Evolutionary conservation across 345 rosid species (phyloP), one percentile per base, ranked within the genome.

Genomic region (Eucalyptus sideroxylon): DNA sequence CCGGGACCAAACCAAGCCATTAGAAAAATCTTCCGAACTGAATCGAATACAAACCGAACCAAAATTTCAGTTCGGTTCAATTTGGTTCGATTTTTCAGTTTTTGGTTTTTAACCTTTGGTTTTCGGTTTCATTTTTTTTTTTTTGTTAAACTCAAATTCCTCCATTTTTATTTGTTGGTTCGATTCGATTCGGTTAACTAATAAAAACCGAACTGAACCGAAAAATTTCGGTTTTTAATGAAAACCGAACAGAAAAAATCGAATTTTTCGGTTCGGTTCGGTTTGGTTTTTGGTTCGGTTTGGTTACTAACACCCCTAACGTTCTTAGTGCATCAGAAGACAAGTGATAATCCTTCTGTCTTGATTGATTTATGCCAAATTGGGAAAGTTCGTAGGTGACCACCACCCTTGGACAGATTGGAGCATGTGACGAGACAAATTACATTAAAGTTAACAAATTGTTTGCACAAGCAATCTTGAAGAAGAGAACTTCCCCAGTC

Each of bases 261-360:
- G 11, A 44, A 44, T 44, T 44, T 44, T 44, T 44, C 47, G 11
- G 45, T 44, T 44, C 99, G 2, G 95, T 95, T 62, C 90, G 90
- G 82, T 98, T 98, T 4, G 96, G 95, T 89, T 44, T 44, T 44
- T 44, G 37, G 37, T 34, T 34, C 37, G 47, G 11, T 44, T 44
- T 9, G 47, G 1, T 44, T 44, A 44, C 47, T 44, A 44, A 44
- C 47, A 44, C 47, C 47, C 47, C 47, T 44, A 95, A 40, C 47
- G 8, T 77, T 42, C 83, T 77, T 30, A 6, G 30, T 40, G 47
- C 24, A 77, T 77, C 83, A 77, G 47, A 77, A 77, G 47, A 40
- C 47, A 40, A 77, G 42, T 6, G 47, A 11, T 11, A 21, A 77
- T 37, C 23, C 45, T 40, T 15, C 42, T 9, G 83, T 21, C 83